These are phyloP conservation scores for Pyrenophora seminiperda DNA, from an alignment of 2,329 filamentous ascomycete species.

Conservation along the genomic window DNA sequence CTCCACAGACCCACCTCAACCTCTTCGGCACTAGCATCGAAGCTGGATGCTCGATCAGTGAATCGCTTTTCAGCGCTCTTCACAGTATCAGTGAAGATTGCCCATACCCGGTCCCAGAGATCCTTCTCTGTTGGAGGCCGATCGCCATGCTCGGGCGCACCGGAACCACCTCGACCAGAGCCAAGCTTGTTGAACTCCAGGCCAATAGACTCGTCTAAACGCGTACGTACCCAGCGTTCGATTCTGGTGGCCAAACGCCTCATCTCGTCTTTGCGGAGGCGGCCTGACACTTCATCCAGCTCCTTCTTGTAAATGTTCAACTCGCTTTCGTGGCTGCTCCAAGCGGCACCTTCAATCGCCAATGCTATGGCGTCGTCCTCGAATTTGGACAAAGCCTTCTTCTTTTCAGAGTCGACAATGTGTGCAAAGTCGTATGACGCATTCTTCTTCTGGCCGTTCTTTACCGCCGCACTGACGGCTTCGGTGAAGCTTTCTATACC, in stretches of 20 bases:
- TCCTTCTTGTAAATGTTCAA: conserved; percentile 84
- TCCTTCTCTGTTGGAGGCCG: conserved; percentile 76
- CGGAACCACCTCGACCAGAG: conserved; percentile 80
- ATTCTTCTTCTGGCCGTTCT: conserved; percentile 89
- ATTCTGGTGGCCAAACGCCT: conserved; percentile 85
- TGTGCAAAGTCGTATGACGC: conserved; percentile 92
- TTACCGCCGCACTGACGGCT: conserved; percentile 83
- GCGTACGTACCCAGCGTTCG: conserved; percentile 90
- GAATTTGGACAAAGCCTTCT: conserved; percentile 74
- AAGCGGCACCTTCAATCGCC: conserved; percentile 76
- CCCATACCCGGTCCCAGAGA: conserved; percentile 96
- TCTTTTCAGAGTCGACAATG: conserved; percentile 85
- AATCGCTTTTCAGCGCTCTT: conserved; percentile 85
- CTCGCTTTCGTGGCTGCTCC: conserved; percentile 87
- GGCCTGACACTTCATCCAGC: conserved; percentile 82
- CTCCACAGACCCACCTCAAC: conserved; percentile 93
- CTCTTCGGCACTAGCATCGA: conserved; percentile 89
- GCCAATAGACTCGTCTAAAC: conserved; percentile 83
- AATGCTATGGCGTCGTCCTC: conserved; percentile 75
- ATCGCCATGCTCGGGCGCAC: conserved; percentile 77
- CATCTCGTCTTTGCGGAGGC: conserved; percentile 94
- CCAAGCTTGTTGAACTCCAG: conserved; percentile 96
- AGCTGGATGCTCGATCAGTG: conserved; percentile 85
- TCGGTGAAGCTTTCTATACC: conserved; percentile 85
- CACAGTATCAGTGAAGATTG: conserved; percentile 79